These are phyloP conservation scores for Claviceps fusiformis DNA, from an alignment of 2,329 filamentous ascomycete species.

Conservation along the genomic window DNA sequence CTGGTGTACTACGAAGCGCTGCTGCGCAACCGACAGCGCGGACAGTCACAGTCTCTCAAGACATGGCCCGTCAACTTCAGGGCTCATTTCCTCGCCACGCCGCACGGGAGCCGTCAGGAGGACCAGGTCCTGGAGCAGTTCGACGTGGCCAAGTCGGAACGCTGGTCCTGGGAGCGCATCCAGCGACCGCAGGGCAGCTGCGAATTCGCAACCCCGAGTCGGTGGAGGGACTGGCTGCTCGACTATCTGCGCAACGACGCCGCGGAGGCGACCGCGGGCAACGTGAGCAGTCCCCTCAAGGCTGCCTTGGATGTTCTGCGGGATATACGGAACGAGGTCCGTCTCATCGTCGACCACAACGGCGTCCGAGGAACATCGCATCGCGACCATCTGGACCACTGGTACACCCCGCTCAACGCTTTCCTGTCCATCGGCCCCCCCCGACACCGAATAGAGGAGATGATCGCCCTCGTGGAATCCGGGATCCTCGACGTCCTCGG, in stretches of 20 bases:
- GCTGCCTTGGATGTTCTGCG: slow-evolving; percentile 4
- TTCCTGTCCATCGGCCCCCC: slow-evolving; percentile 4
- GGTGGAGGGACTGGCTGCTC: slow-evolving; percentile 3
- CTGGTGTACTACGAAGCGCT: slow-evolving; percentile 4
- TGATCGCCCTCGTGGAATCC: slow-evolving; percentile 4
- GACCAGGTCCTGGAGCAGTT: slow-evolving; percentile 2
- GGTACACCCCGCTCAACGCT: slow-evolving; percentile 5
- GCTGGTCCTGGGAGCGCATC: slow-evolving; percentile 5
- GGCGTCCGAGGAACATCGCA: slow-evolving; percentile 2
- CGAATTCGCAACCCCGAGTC: background rate
- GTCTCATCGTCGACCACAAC: slow-evolving; percentile 5
- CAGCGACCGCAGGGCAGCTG: background rate
- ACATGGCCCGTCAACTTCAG: background rate
- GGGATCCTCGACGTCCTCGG: slow-evolving; percentile 3
- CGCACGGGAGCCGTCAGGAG: background rate
- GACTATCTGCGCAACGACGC: slow-evolving; percentile 1
- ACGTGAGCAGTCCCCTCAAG: slow-evolving; percentile 3
- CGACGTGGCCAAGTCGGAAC: background rate
- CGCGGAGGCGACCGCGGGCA: background rate
- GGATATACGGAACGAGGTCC: slow-evolving; percentile 4
- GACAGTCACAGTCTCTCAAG: background rate
- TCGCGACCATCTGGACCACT: slow-evolving; percentile 3
- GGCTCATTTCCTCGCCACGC: background rate
- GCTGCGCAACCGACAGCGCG: background rate
- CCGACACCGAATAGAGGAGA: slow-evolving; percentile 3